These are phyloP conservation scores for Dichotomopilus funicola DNA, from an alignment of 2,329 filamentous ascomycete species.

Conservation along the genomic window DNA sequence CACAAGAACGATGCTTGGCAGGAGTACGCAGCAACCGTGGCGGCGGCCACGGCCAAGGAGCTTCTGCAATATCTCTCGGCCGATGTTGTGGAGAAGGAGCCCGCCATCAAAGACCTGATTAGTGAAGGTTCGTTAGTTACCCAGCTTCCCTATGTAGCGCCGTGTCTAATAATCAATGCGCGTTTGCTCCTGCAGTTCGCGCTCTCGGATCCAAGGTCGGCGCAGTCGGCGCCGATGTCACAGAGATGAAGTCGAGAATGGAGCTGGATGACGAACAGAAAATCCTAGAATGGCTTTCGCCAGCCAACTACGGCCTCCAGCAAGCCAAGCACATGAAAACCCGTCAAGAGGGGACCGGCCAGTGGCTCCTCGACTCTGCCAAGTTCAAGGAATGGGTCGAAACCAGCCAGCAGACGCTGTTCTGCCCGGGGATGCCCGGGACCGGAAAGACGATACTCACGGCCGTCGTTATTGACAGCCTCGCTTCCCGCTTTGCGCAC, in stretches of 20 bases:
- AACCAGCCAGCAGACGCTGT: background rate
- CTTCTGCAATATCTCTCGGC: background rate
- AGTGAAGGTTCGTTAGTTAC: background rate
- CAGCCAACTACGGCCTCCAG: background rate
- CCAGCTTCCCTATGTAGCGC: background rate
- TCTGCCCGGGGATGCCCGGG: background rate
- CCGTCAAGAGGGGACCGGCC: background rate
- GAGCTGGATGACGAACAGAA: background rate
- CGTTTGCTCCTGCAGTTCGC: too few relatives aligned
- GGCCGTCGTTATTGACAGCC: background rate
- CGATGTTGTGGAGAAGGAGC: background rate
- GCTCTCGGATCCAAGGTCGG: background rate
- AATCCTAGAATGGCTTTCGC: background rate
- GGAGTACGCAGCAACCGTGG: background rate
- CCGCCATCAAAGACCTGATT: background rate
- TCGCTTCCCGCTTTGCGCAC: background rate
- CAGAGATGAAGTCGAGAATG: background rate
- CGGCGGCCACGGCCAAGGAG: background rate
- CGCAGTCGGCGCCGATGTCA: background rate
- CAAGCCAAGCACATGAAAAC: background rate
- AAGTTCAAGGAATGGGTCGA: background rate
- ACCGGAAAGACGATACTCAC: background rate
- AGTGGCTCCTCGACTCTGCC: background rate
- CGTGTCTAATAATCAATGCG: background rate
- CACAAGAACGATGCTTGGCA: constrained; percentile 1